Percentiles rank a stretch among this genome's conserved stretches.
These are phyloP conservation scores for Amauroascus verrucosus DNA, from an alignment of 2,329 filamentous ascomycete genomes.

Conservation along the genomic window DNA sequence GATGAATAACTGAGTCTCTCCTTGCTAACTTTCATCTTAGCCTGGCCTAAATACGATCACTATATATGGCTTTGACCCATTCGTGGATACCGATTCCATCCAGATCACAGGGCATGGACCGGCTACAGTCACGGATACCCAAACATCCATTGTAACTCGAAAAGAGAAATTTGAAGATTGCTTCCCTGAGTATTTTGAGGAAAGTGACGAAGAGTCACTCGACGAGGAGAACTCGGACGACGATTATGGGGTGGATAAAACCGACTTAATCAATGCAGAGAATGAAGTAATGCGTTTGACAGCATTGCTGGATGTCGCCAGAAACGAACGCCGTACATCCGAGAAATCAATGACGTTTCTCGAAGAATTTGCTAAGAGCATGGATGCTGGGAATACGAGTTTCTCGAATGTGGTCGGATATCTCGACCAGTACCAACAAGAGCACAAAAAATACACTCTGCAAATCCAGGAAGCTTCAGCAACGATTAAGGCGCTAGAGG, in stretches of 20 bases:
- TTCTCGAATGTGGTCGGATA: slow-evolving; percentile 27
- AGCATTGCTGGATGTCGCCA: slow-evolving; percentile 25
- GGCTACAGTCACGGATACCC: slow-evolving; percentile 53
- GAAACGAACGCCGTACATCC: slow-evolving; percentile 21
- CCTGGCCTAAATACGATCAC: slow-evolving; percentile 49
- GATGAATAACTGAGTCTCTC: no score
- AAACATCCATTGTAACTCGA: slow-evolving; percentile 49
- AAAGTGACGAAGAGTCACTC: slow-evolving; percentile 28
- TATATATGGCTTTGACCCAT: slow-evolving; percentile 46
- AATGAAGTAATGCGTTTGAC: slow-evolving; percentile 26
- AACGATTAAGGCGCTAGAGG: slow-evolving; percentile 21
- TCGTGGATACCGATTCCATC: slow-evolving; percentile 47
- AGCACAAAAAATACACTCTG: slow-evolving; percentile 23
- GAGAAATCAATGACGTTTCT: slow-evolving; percentile 24
- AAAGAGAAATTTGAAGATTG: slow-evolving; percentile 46
- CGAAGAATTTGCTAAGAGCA: slow-evolving; percentile 27
- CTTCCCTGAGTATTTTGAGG: slow-evolving; percentile 33
- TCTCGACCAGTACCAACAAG: slow-evolving; percentile 26
- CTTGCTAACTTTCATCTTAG: slow-evolving; percentile 21
- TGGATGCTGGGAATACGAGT: slow-evolving; percentile 22
- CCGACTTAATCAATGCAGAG: slow-evolving; percentile 19
- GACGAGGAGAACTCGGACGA: slow-evolving; percentile 20
- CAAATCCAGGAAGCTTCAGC: slow-evolving; percentile 19
- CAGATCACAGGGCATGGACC: slow-evolving; percentile 51
- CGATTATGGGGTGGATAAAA: slow-evolving; percentile 15